Base-by-base conservation (phyloP, 805 yeast species). In the Lipomyces sp. region DNA sequence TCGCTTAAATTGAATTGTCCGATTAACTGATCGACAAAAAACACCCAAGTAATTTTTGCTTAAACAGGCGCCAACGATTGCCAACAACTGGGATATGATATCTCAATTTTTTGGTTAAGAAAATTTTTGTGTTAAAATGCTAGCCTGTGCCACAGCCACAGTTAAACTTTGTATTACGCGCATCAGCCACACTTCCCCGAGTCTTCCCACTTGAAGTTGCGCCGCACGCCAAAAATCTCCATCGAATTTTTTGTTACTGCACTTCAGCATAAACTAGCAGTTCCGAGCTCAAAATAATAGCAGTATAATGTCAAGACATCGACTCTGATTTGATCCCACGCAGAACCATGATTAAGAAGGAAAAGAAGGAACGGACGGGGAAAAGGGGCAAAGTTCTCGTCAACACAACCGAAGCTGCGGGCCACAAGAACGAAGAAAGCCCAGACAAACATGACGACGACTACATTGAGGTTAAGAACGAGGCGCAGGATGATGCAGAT, bases 11-110 rank as follows among this genome's bases (percentile, higher is more conserved):
- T 15, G 6, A n/a, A 6, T 39, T 42, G n/a, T 42, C 15, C 1
- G n/a, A 75, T n/a, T 10, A 42, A 42, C n/a, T 24, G 24, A 6
- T n/a, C 8, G 6, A 42, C 48, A 42, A 42, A 42, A 15, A 24
- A 24, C 1, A 24, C 6, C 48, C 48, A 15, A 1, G 24, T 15
- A 42, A 42, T 42, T 42, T 42, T 15, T 18, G 24, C 24, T 24
- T 13, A 42, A 35, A 13, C 1, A 10, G 39, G 39, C 39, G 39
- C 13, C 13, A 37, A 37, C 13, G 24, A 24, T 24, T 24, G 24
- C 24, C 24, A 42, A 3, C 48, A 24, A 42, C n/a, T n/a, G 15
- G 8, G 18, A 24, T 6, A 15, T 42, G 48, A 42, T 42, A 42
- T 5, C n/a, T 42, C 24, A 10, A 42, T 42, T n/a, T n/a, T 42